A percentile compares a stretch with the other conserved stretches of the same genome.
Conservation (phyloP, 1,284 basidiomycete species). For the Retiboletus flavoniger region DNA sequence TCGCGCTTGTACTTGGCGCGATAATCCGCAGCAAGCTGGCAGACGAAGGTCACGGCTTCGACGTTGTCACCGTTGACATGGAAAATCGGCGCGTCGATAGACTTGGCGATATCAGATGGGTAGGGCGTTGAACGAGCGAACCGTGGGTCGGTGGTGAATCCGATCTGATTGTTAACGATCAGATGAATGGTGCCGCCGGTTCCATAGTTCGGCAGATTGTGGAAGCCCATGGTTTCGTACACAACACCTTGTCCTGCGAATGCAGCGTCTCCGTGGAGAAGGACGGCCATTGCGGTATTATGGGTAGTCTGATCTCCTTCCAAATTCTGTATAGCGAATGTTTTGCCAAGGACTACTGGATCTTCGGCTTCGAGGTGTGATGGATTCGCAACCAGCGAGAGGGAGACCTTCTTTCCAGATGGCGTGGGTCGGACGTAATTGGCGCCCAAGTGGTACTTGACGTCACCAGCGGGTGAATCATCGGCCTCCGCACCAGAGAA, state of each 20-base stretch:
- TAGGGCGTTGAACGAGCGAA: constrained; percentile 98
- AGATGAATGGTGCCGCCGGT: constrained; percentile 98
- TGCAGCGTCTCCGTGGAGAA: constrained; percentile 98
- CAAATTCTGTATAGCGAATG: constrained; percentile 94
- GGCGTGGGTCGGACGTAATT: constrained; percentile 99
- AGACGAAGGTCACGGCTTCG: constrained; percentile 98
- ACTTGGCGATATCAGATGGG: constrained; percentile 98
- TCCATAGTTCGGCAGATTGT: constrained; percentile 92
- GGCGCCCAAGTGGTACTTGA: constrained; percentile 99
- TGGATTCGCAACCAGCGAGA: constrained; percentile 98
- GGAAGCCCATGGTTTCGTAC: constrained; percentile 99
- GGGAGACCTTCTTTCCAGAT: constrained; percentile 95
- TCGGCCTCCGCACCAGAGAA: constrained; percentile 79
- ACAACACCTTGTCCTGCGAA: constrained; percentile 99
- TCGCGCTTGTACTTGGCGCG: constrained; percentile 99
- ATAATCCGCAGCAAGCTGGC: constrained; percentile 97
- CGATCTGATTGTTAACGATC: constrained; percentile 99
- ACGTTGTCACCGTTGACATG: constrained; percentile 99
- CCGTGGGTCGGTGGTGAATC: constrained; percentile 98
- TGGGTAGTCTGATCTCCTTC: constrained; percentile 82
- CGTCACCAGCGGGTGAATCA: constrained; percentile 89
- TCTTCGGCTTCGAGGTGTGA: constrained; percentile 98
- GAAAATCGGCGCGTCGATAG: constrained; percentile 98
- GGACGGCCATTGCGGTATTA: constrained; percentile 86
- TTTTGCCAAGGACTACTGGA: constrained; percentile 97